Conservation (phyloP, 768 basidiomycete species). For the Podaxis sp. region DNA sequence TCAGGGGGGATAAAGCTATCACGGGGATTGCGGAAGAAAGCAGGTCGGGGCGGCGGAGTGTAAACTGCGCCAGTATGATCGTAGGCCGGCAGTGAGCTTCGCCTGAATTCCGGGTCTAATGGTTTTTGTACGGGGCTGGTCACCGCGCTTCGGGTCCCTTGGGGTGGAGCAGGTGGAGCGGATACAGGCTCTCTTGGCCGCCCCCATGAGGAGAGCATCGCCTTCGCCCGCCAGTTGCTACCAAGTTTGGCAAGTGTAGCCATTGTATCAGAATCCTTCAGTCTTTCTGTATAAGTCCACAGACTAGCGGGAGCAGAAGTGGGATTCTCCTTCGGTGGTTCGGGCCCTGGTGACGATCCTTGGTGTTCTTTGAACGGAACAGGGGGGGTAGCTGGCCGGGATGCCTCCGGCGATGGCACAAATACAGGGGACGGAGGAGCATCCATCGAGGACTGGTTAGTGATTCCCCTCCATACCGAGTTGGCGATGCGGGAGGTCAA, state of each 20-base stretch:
- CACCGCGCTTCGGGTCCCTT: slow-evolving; percentile 5
- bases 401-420: background rate
- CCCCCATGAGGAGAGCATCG: slow-evolving; percentile 46
- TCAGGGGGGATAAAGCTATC: slow-evolving; percentile 46
- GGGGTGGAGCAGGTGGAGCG: background rate
- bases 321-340: slow-evolving; percentile 22
- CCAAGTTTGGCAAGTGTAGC: slow-evolving; percentile 72
- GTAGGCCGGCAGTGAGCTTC: slow-evolving; percentile 11
- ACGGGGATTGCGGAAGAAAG: slow-evolving; percentile 52
- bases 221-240: slow-evolving; percentile 73
- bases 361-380: background rate
- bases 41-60: slow-evolving; percentile 57
- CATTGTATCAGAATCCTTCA: slow-evolving; percentile 70
- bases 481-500: slow-evolving; percentile 33
- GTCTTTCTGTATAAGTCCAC: slow-evolving; percentile 72
- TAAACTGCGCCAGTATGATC: slow-evolving; percentile 23
- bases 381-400: background rate
- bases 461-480: slow-evolving; percentile 76
- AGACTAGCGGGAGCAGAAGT: slow-evolving; percentile 33
- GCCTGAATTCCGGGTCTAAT: slow-evolving; percentile 5
- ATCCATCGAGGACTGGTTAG: slow-evolving; percentile 76
- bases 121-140: slow-evolving; percentile 8
- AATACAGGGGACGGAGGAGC: slow-evolving; percentile 35
- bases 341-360: slow-evolving; percentile 27
- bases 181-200: slow-evolving; percentile 13